These are phyloP conservation scores for Aegilops speltoides DNA, from an alignment of 176 grass and related monocot species.

Conservation along the genomic window DNA sequence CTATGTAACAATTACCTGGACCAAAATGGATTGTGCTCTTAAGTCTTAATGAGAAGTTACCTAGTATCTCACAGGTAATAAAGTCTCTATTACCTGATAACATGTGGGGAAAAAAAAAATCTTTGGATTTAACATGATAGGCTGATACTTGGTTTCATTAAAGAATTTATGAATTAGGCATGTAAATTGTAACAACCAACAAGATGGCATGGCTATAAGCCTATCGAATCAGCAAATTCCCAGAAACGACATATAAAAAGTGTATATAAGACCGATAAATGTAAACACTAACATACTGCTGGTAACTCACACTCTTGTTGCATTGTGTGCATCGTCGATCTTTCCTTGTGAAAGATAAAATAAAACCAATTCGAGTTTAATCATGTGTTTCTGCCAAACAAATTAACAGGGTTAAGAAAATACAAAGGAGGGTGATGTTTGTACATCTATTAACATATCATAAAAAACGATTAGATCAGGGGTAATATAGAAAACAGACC, in stretches of 20 bases:
- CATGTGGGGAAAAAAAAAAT: background rate
- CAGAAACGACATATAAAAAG: background rate
- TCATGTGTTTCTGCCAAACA: constrained; percentile 51
- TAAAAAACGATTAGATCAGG: background rate
- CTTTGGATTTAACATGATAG: background rate
- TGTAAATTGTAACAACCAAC: background rate
- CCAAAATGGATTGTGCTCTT: background rate
- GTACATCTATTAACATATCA: background rate
- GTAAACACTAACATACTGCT: background rate
- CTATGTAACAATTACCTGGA: background rate
- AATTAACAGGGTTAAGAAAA: constrained; percentile 23
- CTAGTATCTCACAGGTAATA: background rate
- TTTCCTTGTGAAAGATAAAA: constrained; percentile 60
- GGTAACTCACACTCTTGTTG: constrained; percentile 54
- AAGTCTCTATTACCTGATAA: background rate
- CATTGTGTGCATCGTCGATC: constrained; percentile 43
- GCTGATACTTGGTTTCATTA: background rate
- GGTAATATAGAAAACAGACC: background rate
- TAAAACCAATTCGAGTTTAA: constrained; percentile 56
- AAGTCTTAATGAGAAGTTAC: background rate
- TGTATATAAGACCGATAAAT: background rate
- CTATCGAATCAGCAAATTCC: background rate
- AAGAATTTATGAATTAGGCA: background rate
- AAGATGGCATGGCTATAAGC: background rate
- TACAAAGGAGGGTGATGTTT: constrained; percentile 1